A percentile compares a stretch with the other conserved stretches of the same genome.
Conservation (phyloP, 2,329 filamentous ascomycete genomes). For the Talaromyces marneffei region DNA sequence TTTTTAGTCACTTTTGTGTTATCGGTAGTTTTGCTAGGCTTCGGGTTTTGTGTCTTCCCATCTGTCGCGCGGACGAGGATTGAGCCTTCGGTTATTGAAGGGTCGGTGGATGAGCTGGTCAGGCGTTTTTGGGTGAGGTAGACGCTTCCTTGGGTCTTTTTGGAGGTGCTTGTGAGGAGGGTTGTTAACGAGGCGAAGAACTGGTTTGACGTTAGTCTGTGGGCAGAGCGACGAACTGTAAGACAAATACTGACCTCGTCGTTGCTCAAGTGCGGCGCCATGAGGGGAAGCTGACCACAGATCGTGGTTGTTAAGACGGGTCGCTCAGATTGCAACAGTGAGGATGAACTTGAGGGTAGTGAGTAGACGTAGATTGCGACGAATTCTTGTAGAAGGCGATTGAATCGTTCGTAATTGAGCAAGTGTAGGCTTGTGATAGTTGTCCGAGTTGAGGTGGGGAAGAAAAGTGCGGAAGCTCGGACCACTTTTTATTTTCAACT, state of each 20-base stretch:
- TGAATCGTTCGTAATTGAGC: background rate
- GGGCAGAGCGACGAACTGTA: background rate
- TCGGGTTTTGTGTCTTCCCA: conserved; percentile 54
- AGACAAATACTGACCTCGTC: conserved; percentile 33
- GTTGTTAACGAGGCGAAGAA: conserved; percentile 39
- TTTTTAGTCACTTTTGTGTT: conserved; percentile 20
- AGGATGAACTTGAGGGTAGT: background rate
- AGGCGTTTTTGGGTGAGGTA: conserved; percentile 42
- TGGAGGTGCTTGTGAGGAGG: conserved; percentile 36
- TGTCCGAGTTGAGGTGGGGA: conserved; percentile 5
- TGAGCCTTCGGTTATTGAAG: conserved; percentile 48
- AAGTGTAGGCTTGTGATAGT: background rate
- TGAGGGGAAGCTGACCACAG: conserved; percentile 14
- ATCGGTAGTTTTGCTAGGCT: conserved; percentile 27
- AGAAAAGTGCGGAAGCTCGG: conserved; percentile 18
- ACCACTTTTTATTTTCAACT: conserved; percentile 14
- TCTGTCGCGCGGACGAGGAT: conserved; percentile 81
- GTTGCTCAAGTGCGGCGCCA: conserved; percentile 35
- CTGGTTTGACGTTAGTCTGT: conserved; percentile 25
- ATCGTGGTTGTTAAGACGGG: background rate
- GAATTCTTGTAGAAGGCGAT: background rate
- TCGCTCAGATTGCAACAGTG: background rate
- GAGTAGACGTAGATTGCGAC: background rate
- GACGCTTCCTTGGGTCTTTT: conserved; percentile 38
- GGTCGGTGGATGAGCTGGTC: conserved; percentile 55